phyloP scores from a whole-genome alignment of 129 eudicot genomes.

The Centaurea solstitialis region DNA sequence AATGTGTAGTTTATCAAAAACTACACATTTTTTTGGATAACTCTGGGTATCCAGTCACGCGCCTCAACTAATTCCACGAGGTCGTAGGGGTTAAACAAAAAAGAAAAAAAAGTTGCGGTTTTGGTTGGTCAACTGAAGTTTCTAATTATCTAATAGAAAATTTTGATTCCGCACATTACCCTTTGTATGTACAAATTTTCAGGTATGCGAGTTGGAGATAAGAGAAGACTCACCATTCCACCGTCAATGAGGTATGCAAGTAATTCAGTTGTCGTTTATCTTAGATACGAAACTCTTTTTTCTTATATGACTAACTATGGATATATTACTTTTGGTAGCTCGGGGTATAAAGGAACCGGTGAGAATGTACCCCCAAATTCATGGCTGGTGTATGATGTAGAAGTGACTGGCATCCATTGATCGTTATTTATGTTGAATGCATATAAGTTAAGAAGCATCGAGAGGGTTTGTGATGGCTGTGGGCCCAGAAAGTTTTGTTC shows the following conservation, averaged over 20 bases:
- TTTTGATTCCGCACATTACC: background rate
- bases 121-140: background rate
- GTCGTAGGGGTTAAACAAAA: background rate
- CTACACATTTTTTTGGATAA: too few species aligned
- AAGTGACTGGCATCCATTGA: conserved; percentile 57
- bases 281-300: background rate
- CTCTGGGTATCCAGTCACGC: too few species aligned
- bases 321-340: conserved; percentile 30
- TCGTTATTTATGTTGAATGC: background rate
- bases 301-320: background rate
- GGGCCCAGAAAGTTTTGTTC: conserved; percentile 23
- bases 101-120: background rate
- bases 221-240: conserved; percentile 71
- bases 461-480: conserved; percentile 7
- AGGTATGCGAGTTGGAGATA: conserved; percentile 95
- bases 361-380: conserved; percentile 83
- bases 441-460: background rate
- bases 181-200: conserved; percentile 6
- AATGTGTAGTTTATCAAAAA: background rate
- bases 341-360: conserved; percentile 50
- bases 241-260: conserved; percentile 77
- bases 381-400: conserved; percentile 82
- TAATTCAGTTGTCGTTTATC: background rate
- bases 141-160: background rate
- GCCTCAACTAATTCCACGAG: too few species aligned